Percentiles rank a stretch among this genome's conserved stretches.
These are phyloP conservation scores for Colletotrichum orchidophilum DNA, from an alignment of 2,329 filamentous ascomycete species.

Conservation along the genomic window DNA sequence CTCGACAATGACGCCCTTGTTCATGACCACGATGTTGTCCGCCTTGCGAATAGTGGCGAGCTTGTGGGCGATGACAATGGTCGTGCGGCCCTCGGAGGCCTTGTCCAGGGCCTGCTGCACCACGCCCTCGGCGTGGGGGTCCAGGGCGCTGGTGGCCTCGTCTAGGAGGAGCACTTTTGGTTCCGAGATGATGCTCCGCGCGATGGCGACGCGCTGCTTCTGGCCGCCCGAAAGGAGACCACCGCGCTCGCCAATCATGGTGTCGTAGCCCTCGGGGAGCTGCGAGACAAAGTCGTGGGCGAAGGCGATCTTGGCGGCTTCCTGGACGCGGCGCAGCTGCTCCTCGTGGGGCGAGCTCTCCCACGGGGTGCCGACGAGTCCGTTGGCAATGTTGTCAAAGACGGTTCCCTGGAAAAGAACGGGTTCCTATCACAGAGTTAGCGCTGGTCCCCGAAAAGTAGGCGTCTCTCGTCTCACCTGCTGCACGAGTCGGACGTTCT, in stretches of 20 bases:
- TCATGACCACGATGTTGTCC: slow-evolving; percentile 71
- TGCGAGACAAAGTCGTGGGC: slow-evolving; percentile 57
- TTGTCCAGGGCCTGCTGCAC: slow-evolving; percentile 64
- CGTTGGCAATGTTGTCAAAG: slow-evolving; percentile 61
- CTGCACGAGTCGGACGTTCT: slow-evolving; percentile 49
- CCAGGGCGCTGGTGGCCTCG: slow-evolving; percentile 69
- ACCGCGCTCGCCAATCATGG: slow-evolving; percentile 67
- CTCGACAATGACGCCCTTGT: slow-evolving; percentile 65
- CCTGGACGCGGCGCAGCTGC: slow-evolving; percentile 49
- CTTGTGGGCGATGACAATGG: slow-evolving; percentile 70
- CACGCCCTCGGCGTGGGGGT: slow-evolving; percentile 52
- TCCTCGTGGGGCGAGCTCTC: slow-evolving; percentile 40
- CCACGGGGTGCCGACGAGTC: slow-evolving; percentile 48
- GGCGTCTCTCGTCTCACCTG: slow-evolving; percentile 33
- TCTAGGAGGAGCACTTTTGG: slow-evolving; percentile 69
- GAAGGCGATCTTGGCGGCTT: slow-evolving; percentile 55
- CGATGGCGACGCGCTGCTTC: slow-evolving; percentile 70
- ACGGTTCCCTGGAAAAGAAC: slow-evolving; percentile 53
- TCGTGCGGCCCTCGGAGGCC: slow-evolving; percentile 65
- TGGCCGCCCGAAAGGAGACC: slow-evolving; percentile 72
- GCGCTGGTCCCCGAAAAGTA: background rate
- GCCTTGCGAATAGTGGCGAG: slow-evolving; percentile 66
- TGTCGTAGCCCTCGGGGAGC: slow-evolving; percentile 62
- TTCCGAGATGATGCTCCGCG: slow-evolving; percentile 51
- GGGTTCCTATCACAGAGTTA: slow-evolving; percentile 42